These are phyloP conservation scores for sweet orange (Citrus sinensis) DNA, from an alignment of 345 rosid genomes.

Conservation along the genomic window DNA sequence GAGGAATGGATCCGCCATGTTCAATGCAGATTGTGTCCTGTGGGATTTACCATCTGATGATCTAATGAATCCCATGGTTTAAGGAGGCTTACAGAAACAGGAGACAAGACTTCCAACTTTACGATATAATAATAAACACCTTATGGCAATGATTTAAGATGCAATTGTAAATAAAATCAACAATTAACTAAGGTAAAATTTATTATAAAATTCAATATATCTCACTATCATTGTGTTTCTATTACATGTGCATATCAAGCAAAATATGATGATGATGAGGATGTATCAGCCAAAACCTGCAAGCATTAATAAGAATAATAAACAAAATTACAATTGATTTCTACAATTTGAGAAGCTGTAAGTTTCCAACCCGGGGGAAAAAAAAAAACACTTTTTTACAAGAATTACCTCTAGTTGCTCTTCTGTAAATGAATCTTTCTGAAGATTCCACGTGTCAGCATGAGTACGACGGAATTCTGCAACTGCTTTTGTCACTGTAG, in stretches of 20 bases:
- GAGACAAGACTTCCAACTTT: constrained; percentile 7
- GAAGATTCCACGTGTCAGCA: constrained; percentile 94
- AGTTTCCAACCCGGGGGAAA: not conserved
- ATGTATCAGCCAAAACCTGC: constrained; percentile 96
- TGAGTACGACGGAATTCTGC: constrained; percentile 96
- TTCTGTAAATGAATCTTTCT: constrained; percentile 83
- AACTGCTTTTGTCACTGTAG: constrained; percentile 94
- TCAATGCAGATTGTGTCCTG: constrained; percentile 67
- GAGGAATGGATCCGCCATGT: constrained; percentile 44
- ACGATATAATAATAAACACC: constrained; percentile 23
- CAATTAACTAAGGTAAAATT: constrained; percentile 6
- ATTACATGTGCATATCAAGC: constrained; percentile 47
- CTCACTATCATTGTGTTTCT: constrained; percentile 21
- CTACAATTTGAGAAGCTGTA: not conserved
- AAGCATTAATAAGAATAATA: constrained; percentile 17
- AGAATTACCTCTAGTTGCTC: constrained; percentile 89
- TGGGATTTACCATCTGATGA: constrained; percentile 87
- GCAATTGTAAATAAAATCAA: constrained; percentile 29
- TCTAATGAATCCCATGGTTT: constrained; percentile 60
- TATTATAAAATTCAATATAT: constrained; percentile 7
- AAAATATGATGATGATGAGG: constrained; percentile 90
- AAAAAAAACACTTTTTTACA: not conserved
- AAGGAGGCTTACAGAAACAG: constrained; percentile 10
- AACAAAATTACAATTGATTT: not conserved
- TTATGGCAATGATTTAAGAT: not conserved